Evolutionary conservation across 2,329 filamentous ascomycete species (phyloP).

Genomic region (Sporothrix inflata): DNA sequence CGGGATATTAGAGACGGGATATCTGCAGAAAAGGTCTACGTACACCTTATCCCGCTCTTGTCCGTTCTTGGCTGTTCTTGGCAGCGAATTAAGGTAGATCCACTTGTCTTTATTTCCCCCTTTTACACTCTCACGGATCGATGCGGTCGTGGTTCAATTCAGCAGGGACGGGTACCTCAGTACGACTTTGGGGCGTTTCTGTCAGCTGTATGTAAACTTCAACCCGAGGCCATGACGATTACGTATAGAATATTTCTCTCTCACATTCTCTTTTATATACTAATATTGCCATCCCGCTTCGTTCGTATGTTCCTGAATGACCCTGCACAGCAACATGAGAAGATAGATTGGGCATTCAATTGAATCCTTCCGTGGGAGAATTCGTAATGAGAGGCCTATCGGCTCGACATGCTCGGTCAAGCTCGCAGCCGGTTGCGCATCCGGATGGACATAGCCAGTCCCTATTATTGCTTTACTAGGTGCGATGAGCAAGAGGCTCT

Average conservation of each 20-base stretch:
- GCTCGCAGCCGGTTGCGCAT: not conserved
- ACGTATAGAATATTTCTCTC: not conserved
- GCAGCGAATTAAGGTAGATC: not conserved
- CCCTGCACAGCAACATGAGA: not conserved
- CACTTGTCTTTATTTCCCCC: not conserved
- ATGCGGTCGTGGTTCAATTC: not conserved
- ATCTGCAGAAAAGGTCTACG: constrained; percentile 1
- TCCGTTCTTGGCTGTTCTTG: constrained; percentile 1
- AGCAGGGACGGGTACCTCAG: not conserved
- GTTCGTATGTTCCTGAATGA: not conserved
- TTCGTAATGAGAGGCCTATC: not conserved
- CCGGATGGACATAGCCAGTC: not conserved
- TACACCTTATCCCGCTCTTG: constrained; percentile 9
- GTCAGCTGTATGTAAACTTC: too few relatives aligned
- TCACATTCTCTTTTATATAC: not conserved
- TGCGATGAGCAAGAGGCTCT: not conserved
- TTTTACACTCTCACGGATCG: not conserved
- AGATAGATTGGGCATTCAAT: not conserved
- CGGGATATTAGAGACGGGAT: not conserved
- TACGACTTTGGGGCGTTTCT: too few relatives aligned
- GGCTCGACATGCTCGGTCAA: not conserved
- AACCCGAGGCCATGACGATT: not conserved
- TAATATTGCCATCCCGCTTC: not conserved
- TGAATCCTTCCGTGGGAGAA: not conserved
- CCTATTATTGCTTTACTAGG: not conserved